phyloP scores from a whole-genome alignment of 2,329 filamentous ascomycete species.

The Cladosporium sp. region DNA sequence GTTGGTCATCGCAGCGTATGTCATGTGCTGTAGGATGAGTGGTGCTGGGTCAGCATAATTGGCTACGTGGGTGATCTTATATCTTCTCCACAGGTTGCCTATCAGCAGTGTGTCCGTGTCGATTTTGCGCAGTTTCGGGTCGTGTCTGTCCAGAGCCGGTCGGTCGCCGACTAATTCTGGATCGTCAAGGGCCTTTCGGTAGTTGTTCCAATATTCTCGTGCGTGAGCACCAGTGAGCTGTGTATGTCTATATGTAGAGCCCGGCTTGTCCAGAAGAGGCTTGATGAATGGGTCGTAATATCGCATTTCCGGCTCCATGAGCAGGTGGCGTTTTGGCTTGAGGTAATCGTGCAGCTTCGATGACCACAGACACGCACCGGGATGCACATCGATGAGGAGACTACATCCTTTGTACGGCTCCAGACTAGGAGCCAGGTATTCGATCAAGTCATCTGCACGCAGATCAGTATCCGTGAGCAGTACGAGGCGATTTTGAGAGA shows the following conservation, averaged over 20 bases:
- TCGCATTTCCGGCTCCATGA: conserved; percentile 67
- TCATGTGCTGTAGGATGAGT: conserved; percentile 60
- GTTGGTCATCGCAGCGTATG: conserved; percentile 47
- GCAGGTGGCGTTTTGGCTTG: conserved; percentile 73
- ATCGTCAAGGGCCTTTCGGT: conserved; percentile 51
- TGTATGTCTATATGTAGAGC: conserved; percentile 48
- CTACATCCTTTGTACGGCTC: conserved; percentile 72
- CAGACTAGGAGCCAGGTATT: conserved; percentile 66
- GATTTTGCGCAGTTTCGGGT: conserved; percentile 42
- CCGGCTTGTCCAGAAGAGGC: conserved; percentile 36
- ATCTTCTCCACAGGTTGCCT: conserved; percentile 28
- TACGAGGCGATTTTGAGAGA: neutral
- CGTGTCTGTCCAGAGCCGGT: conserved; percentile 34
- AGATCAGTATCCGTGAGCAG: neutral
- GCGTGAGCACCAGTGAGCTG: conserved; percentile 23
- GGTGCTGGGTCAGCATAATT: conserved; percentile 2
- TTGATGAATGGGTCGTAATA: conserved; percentile 59
- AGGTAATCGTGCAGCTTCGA: conserved; percentile 69
- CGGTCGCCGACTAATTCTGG: conserved; percentile 53
- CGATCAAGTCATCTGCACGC: conserved; percentile 60
- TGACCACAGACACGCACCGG: conserved; percentile 76
- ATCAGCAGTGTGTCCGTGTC: conserved; percentile 69
- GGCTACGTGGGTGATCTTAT: neutral
- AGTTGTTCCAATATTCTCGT: conserved; percentile 28
- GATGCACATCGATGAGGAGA: conserved; percentile 74